Percentiles rank a stretch among this genome's conserved stretches.
Evolutionary conservation across 495 filamentous ascomycete genomes (phyloP).

Genomic region (Hypoxylon fuscum): DNA sequence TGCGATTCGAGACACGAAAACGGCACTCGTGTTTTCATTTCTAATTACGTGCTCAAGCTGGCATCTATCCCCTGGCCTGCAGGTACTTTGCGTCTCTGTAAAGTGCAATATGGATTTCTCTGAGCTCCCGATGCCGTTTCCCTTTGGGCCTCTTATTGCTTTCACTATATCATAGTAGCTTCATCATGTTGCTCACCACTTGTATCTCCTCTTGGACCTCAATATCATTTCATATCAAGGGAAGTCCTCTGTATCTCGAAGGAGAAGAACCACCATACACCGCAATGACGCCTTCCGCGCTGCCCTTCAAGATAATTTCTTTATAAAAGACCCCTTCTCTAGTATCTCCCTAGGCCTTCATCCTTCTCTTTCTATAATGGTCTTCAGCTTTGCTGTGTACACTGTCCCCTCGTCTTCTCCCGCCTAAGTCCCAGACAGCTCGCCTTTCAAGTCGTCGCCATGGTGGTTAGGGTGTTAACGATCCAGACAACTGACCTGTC

Average conservation of each 20-base stretch:
- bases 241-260: constrained; percentile 11
- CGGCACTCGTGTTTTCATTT: constrained; percentile 33
- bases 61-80: constrained; percentile 9
- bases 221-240: constrained; percentile 9
- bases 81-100: constrained; percentile 4
- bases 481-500: constrained; percentile 56
- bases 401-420: constrained; percentile 1
- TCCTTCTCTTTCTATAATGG: constrained; percentile 9
- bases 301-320: constrained; percentile 5
- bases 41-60: constrained; percentile 5
- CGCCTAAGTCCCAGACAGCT: constrained; percentile 1
- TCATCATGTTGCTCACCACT: constrained; percentile 1
- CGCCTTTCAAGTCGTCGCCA: constrained; percentile 12
- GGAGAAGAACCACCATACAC: constrained; percentile 10
- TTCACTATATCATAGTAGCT: constrained; percentile 4
- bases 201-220: constrained; percentile 10
- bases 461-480: constrained; percentile 47
- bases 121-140: constrained; percentile 9
- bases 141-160: neutral
- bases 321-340: constrained; percentile 11
- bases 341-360: neutral
- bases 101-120: constrained; percentile 20
- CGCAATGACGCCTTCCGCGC: constrained; percentile 24
- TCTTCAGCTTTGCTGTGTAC: neutral
- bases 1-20: constrained; percentile 31